Evolutionary conservation across 1,284 basidiomycete genomes (phyloP).

Genomic region (Ustilago crameri): DNA sequence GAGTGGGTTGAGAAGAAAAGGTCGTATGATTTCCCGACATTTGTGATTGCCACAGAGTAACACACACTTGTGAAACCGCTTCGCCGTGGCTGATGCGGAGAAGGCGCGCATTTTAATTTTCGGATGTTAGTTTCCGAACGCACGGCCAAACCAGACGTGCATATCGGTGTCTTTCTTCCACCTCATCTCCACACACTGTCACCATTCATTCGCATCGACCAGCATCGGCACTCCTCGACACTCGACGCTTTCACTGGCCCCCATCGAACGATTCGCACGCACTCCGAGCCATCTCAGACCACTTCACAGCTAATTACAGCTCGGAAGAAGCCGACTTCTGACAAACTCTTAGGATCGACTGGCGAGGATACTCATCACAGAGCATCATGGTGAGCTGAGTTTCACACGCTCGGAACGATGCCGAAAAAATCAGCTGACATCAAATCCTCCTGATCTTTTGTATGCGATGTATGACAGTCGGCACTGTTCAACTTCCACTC

Average conservation of each 20-base stretch:
- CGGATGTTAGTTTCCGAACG: background rate
- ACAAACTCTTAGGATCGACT: too few species aligned
- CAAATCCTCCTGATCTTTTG: background rate
- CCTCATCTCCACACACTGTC: background rate
- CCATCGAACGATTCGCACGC: too few species aligned
- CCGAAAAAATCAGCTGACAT: slow-evolving; percentile 9
- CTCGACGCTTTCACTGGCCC: background rate
- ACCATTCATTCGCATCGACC: background rate
- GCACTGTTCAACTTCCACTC: slow-evolving; percentile 98
- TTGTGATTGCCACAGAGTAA: too few species aligned
- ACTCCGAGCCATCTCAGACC: too few species aligned
- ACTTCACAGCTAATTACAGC: too few species aligned
- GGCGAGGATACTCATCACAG: too few species aligned
- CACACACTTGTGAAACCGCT: too few species aligned
- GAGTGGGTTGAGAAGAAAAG: too few species aligned
- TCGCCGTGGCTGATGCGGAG: too few species aligned
- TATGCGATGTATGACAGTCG: slow-evolving; percentile 73
- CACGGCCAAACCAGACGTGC: background rate
- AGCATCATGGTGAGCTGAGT: background rate
- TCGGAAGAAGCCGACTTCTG: too few species aligned
- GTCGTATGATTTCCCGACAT: too few species aligned
- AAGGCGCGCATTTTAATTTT: too few species aligned
- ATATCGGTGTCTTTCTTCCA: slow-evolving; percentile 1
- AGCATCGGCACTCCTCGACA: background rate
- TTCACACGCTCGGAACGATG: background rate